A percentile compares a stretch with the other conserved stretches of the same genome.
These are phyloP conservation scores for Xylogone sp. DNA, from an alignment of 2,329 filamentous ascomycete species.

Conservation along the genomic window DNA sequence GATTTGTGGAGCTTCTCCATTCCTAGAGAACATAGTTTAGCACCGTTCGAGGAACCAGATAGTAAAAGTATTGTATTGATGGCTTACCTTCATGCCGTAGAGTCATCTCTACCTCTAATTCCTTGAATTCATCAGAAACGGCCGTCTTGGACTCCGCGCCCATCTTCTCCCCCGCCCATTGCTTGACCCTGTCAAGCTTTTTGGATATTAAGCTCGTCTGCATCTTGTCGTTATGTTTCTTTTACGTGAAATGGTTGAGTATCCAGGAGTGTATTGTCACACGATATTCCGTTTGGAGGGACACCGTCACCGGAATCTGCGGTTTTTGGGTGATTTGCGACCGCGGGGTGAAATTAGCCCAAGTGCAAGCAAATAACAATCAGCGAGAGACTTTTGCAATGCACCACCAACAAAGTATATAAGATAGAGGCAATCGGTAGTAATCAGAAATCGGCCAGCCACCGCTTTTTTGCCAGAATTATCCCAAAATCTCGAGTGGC, in stretches of 20 bases:
- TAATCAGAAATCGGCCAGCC: not conserved
- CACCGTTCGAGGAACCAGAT: not conserved
- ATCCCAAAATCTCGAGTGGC: not conserved
- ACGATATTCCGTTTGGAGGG: not conserved
- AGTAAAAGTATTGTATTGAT: conserved; percentile 16
- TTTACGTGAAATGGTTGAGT: not conserved
- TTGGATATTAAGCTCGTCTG: conserved; percentile 41
- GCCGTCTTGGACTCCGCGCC: conserved; percentile 83
- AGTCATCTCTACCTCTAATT: conserved; percentile 84
- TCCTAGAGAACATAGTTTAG: conserved; percentile 49
- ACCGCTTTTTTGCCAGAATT: not conserved
- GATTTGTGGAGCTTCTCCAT: conserved; percentile 87
- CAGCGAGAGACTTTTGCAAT: not conserved
- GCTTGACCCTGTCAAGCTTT: conserved; percentile 92
- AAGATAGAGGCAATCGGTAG: not conserved
- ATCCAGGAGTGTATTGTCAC: not conserved
- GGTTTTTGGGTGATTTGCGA: not conserved
- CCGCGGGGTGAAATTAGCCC: not conserved
- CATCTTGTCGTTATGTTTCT: not conserved
- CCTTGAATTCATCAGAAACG: conserved; percentile 87
- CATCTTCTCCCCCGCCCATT: conserved; percentile 98
- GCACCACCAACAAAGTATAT: not conserved
- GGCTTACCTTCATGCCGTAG: conserved; percentile 76
- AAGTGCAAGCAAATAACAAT: not conserved
- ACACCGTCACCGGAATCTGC: not conserved